phyloP scores from a whole-genome alignment of 2,329 filamentous ascomycete genomes.

The Teratosphaeria pseudoeucalypti region DNA sequence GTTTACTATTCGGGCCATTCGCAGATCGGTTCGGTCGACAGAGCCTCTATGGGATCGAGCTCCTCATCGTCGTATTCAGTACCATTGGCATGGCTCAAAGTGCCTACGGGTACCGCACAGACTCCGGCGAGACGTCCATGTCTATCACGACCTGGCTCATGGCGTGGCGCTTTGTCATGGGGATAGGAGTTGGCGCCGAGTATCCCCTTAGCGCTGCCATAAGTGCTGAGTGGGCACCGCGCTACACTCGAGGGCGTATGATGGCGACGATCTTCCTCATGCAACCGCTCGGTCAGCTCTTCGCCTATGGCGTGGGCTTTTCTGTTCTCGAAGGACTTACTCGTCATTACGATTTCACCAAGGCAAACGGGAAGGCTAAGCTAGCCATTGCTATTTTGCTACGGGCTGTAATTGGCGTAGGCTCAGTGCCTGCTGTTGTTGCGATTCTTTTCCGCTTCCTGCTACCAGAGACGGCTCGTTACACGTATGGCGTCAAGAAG shows the following conservation, averaged over 20 bases:
- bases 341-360: constrained; percentile 9
- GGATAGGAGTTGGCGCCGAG: constrained; percentile 29
- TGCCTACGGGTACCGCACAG: constrained; percentile 15
- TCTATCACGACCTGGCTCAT: constrained; percentile 32
- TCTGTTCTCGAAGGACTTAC: constrained; percentile 10
- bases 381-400: constrained; percentile 29
- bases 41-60: constrained; percentile 31
- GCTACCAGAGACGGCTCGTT: constrained; percentile 32
- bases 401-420: constrained; percentile 31
- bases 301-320: constrained; percentile 12
- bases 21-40: constrained; percentile 29
- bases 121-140: constrained; percentile 21
- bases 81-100: constrained; percentile 30
- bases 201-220: constrained; percentile 25
- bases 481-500: constrained; percentile 29
- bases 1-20: constrained; percentile 29
- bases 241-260: constrained; percentile 30
- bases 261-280: constrained; percentile 33
- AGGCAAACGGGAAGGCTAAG: constrained; percentile 6
- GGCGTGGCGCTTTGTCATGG: constrained; percentile 31
- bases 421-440: constrained; percentile 28
- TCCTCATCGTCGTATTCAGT: constrained; percentile 31
- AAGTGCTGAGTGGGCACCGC: constrained; percentile 30
- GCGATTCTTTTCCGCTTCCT: constrained; percentile 30
- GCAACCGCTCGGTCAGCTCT: constrained; percentile 33